Evolutionary conservation across 2,329 filamentous ascomycete species (phyloP).

Genomic region (Clarireedia sp.): DNA sequence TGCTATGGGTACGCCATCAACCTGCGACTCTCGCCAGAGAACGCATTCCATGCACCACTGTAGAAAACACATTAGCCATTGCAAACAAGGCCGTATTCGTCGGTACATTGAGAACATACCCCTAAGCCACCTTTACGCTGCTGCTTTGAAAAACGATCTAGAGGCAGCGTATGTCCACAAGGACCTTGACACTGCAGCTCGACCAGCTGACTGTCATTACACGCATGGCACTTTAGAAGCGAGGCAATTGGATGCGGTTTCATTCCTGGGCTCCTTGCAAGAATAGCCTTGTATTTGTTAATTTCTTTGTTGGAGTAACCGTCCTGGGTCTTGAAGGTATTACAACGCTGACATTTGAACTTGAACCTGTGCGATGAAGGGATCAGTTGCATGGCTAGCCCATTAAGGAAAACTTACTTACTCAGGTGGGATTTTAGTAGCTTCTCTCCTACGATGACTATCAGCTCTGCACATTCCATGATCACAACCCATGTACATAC

Average conservation of each 20-base stretch:
- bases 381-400: background rate
- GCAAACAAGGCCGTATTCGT: background rate
- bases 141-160: constrained; percentile 42
- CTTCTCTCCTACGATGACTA: background rate
- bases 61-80: background rate
- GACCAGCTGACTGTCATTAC: constrained; percentile 34
- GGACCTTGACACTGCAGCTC: constrained; percentile 40
- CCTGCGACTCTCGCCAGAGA: constrained; percentile 17
- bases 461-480: too few relatives aligned
- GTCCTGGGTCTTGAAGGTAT: constrained; percentile 25
- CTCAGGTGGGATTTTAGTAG: background rate
- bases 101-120: constrained; percentile 18
- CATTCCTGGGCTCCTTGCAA: constrained; percentile 6
- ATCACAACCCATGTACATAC: too few relatives aligned
- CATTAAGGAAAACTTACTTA: background rate
- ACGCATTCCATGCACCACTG: constrained; percentile 35
- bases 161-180: constrained; percentile 37
- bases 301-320: constrained; percentile 42
- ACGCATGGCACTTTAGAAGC: constrained; percentile 34
- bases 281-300: constrained; percentile 27
- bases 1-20: constrained; percentile 13
- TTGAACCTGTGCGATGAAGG: background rate
- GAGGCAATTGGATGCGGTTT: constrained; percentile 15
- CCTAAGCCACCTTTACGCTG: constrained; percentile 35
- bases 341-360: constrained; percentile 9